phyloP scores from a whole-genome alignment of 1,139 yeast species.

The Lodderomyces metapsilosis region DNA sequence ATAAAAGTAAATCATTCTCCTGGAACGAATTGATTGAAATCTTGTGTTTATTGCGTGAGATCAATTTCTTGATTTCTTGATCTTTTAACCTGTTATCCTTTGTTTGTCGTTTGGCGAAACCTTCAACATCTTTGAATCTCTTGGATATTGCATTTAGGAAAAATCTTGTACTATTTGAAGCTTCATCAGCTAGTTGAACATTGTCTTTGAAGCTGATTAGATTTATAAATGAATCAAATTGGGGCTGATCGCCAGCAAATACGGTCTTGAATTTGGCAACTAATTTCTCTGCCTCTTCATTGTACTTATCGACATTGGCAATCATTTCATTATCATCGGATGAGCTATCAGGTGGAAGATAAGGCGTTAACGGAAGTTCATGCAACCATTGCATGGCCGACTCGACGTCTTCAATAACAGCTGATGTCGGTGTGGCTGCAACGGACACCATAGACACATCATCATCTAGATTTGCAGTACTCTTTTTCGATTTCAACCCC shows the following conservation, averaged over 20 bases:
- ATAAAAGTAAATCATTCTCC: conserved; percentile 73
- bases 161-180: conserved; percentile 29
- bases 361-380: conserved; percentile 20
- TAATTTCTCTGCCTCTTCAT: conserved; percentile 20
- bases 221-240: conserved; percentile 26
- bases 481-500: conserved; percentile 54
- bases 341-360: conserved; percentile 14
- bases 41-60: conserved; percentile 43
- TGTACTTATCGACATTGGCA: conserved; percentile 15
- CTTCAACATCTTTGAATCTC: conserved; percentile 86
- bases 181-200: conserved; percentile 28
- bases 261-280: conserved; percentile 18
- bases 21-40: conserved; percentile 67
- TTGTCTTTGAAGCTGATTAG: conserved; percentile 38
- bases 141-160: conserved; percentile 67
- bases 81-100: conserved; percentile 64
- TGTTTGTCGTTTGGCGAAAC: conserved; percentile 82
- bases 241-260: conserved; percentile 19
- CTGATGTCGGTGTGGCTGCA: conserved; percentile 24
- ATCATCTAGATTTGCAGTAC: conserved; percentile 19
- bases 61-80: conserved; percentile 39
- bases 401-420: conserved; percentile 30
- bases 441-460: conserved; percentile 18
- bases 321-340: conserved; percentile 9
- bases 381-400: conserved; percentile 28